Evolutionary conservation across 2,329 filamentous ascomycete genomes (phyloP).

Genomic region (Niveomyces coronatus): DNA sequence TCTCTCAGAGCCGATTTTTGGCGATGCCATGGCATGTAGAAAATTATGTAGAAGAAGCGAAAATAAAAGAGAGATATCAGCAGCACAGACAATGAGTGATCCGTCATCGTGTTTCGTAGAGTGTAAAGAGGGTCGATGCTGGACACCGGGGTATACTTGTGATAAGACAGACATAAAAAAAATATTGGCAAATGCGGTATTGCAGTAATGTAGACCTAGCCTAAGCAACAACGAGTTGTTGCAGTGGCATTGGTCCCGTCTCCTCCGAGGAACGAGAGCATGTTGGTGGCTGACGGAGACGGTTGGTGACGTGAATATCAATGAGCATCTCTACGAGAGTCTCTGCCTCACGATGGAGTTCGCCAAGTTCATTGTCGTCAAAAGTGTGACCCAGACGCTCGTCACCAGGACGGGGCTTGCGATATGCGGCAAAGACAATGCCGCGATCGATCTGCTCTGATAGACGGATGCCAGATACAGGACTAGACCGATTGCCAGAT

Average conservation of each 20-base stretch:
- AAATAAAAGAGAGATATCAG: conserved; percentile 6
- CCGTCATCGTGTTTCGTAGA: conserved; percentile 19
- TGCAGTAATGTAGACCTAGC: neutral
- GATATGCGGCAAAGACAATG: conserved; percentile 47
- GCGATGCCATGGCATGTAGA: neutral
- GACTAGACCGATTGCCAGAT: conserved; percentile 17
- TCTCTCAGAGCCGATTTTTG: conserved; percentile 1
- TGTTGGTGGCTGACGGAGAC: conserved; percentile 21
- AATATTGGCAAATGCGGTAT: conserved; percentile 11
- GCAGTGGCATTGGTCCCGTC: conserved; percentile 28
- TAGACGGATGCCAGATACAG: conserved; percentile 16
- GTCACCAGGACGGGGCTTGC: conserved; percentile 32
- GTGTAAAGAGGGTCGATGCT: conserved; percentile 14
- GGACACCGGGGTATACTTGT: conserved; percentile 21
- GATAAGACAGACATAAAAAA: conserved; percentile 12
- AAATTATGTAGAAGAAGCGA: conserved; percentile 7
- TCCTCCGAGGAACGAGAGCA: conserved; percentile 22
- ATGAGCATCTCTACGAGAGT: conserved; percentile 42
- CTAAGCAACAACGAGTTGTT: conserved; percentile 11
- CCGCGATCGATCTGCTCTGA: conserved; percentile 33
- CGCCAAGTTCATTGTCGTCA: conserved; percentile 31
- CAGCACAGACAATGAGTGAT: conserved; percentile 4
- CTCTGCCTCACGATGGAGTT: conserved; percentile 39
- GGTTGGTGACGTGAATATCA: conserved; percentile 35
- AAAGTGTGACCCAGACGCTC: conserved; percentile 25